Evolutionary conservation across 495 filamentous ascomycete genomes (phyloP).

Genomic region (Hypomontagnella monticulosa): DNA sequence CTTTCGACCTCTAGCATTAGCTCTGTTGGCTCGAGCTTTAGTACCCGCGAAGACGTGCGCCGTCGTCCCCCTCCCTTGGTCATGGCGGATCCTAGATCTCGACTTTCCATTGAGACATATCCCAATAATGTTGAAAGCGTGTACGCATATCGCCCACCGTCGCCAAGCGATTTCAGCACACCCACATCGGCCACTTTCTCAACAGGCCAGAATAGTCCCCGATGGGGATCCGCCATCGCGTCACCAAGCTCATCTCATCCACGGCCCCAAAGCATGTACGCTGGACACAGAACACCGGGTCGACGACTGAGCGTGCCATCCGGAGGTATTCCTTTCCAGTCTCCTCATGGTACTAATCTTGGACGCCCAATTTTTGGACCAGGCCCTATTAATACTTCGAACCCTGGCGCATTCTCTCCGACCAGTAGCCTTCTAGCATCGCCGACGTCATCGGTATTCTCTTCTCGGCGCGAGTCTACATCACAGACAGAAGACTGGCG

Average conservation of each 20-base stretch:
- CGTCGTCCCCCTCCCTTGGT: slow-evolving; percentile 83
- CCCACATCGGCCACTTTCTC: slow-evolving; percentile 80
- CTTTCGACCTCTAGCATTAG: slow-evolving; percentile 86
- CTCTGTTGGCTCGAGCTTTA: slow-evolving; percentile 77
- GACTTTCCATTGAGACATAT: slow-evolving; percentile 72
- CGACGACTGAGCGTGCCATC: slow-evolving; percentile 86
- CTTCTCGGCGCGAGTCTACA: slow-evolving; percentile 69
- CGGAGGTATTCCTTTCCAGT: slow-evolving; percentile 76
- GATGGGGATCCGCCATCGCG: slow-evolving; percentile 68
- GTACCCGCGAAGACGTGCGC: slow-evolving; percentile 66
- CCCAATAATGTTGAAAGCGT: slow-evolving; percentile 59
- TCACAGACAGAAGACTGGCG: slow-evolving; percentile 75
- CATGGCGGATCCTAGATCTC: slow-evolving; percentile 77
- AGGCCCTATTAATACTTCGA: slow-evolving; percentile 59
- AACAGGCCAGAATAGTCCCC: slow-evolving; percentile 75
- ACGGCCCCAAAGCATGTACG: slow-evolving; percentile 72
- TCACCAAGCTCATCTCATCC: slow-evolving; percentile 75
- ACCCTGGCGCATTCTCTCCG: slow-evolving; percentile 63
- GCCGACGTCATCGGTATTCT: slow-evolving; percentile 74
- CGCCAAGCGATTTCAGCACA: slow-evolving; percentile 77
- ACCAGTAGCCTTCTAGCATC: slow-evolving; percentile 70
- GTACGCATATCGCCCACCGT: slow-evolving; percentile 63
- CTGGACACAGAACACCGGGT: slow-evolving; percentile 69
- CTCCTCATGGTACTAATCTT: slow-evolving; percentile 65
- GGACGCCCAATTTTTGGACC: slow-evolving; percentile 69